Evolutionary conservation across 1,284 basidiomycete species (phyloP).

Genomic region (Amylostereum chailletii): DNA sequence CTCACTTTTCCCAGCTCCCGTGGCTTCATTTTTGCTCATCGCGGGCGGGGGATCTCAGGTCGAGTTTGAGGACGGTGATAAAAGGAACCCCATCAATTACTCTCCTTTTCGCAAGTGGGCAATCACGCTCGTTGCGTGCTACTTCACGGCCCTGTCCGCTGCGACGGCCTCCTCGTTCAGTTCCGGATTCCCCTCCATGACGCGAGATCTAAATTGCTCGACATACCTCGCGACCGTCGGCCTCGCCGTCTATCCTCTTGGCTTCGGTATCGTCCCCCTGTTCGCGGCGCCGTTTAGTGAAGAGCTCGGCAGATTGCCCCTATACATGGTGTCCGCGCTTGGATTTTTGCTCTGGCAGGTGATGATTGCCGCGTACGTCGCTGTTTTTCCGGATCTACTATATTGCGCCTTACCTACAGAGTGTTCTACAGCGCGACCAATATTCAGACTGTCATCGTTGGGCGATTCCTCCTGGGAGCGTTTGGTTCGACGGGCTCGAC

Average conservation of each 20-base stretch:
- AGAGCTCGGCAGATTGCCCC: constrained; percentile 22
- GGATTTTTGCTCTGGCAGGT: constrained; percentile 55
- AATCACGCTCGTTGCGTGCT: constrained; percentile 48
- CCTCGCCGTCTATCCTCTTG: background rate
- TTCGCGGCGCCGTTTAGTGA: background rate
- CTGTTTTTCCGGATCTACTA: background rate
- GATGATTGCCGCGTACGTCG: constrained; percentile 37
- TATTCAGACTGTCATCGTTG: constrained; percentile 60
- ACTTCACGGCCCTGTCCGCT: constrained; percentile 50
- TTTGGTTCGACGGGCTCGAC: constrained; percentile 66
- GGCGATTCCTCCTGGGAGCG: constrained; percentile 59
- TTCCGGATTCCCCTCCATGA: background rate
- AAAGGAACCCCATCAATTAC: constrained; percentile 44
- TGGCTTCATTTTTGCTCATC: background rate
- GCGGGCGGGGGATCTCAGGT: constrained; percentile 27
- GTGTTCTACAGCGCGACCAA: constrained; percentile 43
- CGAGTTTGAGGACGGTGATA: constrained; percentile 42
- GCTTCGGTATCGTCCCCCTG: background rate
- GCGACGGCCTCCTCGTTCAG: constrained; percentile 9
- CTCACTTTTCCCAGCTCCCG: background rate
- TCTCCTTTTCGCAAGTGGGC: constrained; percentile 33
- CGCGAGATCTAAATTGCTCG: constrained; percentile 7
- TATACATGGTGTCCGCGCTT: constrained; percentile 52
- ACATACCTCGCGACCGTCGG: background rate
- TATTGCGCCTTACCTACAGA: background rate